Conservation (phyloP, 2,329 filamentous ascomycete species). For the Pseudocercospora fuligena region DNA sequence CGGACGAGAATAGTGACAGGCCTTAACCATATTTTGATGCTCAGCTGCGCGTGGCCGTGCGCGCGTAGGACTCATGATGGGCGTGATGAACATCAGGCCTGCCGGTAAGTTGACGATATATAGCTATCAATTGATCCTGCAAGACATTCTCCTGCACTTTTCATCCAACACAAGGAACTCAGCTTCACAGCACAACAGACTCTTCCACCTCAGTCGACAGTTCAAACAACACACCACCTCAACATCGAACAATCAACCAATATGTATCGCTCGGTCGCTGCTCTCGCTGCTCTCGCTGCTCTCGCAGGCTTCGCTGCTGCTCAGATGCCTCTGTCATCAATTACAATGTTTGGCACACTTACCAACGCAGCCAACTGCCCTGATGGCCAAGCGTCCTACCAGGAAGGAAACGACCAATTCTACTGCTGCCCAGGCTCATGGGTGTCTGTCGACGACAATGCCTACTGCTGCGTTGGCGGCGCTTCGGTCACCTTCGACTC, state of each 20-base stretch:
- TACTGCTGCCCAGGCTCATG: constrained; percentile 1
- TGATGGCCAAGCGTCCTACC: background rate
- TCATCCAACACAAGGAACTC: too few species aligned
- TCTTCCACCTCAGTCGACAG: background rate
- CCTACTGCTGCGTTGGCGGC: constrained; percentile 6
- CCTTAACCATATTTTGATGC: background rate
- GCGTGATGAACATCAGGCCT: too few species aligned
- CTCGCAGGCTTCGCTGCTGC: background rate
- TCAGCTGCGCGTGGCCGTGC: background rate
- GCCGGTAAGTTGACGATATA: background rate
- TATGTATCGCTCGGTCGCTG: background rate
- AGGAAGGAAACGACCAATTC: background rate
- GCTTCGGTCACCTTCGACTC: background rate
- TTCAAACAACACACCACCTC: background rate
- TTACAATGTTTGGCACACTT: background rate
- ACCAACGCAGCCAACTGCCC: background rate
- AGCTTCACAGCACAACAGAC: background rate
- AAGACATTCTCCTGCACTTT: too few species aligned
- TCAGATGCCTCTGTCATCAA: background rate
- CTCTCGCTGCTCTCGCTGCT: background rate
- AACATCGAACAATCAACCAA: background rate
- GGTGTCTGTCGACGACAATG: background rate
- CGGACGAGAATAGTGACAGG: background rate
- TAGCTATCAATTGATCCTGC: background rate
- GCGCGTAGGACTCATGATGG: background rate